A percentile compares a stretch with the other conserved stretches of the same genome.
These are phyloP conservation scores for Trypanosoma caninum DNA, from an alignment of 208 protist genomes.

Conservation along the genomic window DNA sequence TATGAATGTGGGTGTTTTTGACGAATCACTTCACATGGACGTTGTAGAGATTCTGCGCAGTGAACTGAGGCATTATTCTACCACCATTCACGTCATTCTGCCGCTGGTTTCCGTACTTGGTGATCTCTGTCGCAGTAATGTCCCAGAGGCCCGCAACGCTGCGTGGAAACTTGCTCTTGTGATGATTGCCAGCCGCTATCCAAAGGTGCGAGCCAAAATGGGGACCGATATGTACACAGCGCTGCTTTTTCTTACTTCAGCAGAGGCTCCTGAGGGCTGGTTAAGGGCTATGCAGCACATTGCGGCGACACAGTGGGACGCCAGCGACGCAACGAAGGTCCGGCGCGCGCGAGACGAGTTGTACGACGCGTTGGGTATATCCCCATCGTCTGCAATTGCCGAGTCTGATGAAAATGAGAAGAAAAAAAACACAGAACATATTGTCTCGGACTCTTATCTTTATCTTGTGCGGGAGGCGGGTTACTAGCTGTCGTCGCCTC, in stretches of 20 bases:
- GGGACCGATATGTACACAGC: conserved; percentile 86
- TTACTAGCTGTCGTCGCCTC: conserved; percentile 39
- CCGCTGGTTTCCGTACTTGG: conserved; percentile 64
- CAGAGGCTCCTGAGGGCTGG: conserved; percentile 26
- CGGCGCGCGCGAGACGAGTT: conserved; percentile 70
- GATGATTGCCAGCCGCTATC: conserved; percentile 89
- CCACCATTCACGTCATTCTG: conserved; percentile 72
- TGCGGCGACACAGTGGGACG: conserved; percentile 74
- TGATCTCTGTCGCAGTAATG: conserved; percentile 57
- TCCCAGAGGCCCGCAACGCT: conserved; percentile 37
- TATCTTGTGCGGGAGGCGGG: conserved; percentile 79
- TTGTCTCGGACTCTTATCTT: conserved; percentile 72
- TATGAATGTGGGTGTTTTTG: conserved; percentile 53
- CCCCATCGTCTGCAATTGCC: conserved; percentile 1
- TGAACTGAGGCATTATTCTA: conserved; percentile 73
- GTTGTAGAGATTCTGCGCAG: conserved; percentile 57
- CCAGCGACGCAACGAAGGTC: conserved; percentile 48
- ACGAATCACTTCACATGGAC: conserved; percentile 31
- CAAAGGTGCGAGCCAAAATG: conserved; percentile 86
- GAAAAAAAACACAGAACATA: conserved; percentile 21
- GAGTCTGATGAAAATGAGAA: conserved; percentile 10
- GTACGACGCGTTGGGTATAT: conserved; percentile 70
- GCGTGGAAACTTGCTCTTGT: conserved; percentile 72
- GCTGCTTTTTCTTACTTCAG: conserved; percentile 63
- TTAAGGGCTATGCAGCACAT: conserved; percentile 58